These are phyloP conservation scores for Amanita rubescens DNA, from an alignment of 768 basidiomycete genomes.

Conservation along the genomic window DNA sequence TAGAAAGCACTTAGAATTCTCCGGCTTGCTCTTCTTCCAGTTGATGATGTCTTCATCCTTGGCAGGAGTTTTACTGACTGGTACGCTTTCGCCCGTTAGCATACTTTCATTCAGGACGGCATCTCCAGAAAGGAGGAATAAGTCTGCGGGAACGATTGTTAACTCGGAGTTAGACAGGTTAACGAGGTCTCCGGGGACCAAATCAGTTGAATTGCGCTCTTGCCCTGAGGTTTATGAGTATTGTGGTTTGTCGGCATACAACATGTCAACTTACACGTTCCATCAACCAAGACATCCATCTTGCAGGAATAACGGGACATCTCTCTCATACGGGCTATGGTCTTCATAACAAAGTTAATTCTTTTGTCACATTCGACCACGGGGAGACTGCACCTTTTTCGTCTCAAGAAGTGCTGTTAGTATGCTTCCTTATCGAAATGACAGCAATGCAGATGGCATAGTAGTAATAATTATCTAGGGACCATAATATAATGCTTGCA, in stretches of 20 bases:
- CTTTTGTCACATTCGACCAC: not conserved
- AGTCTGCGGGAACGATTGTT: constrained; percentile 77
- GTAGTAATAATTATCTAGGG: constrained; percentile 91
- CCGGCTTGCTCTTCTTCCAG: constrained; percentile 67
- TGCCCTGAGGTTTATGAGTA: constrained; percentile 42
- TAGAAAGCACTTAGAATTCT: constrained; percentile 75
- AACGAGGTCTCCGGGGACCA: constrained; percentile 90
- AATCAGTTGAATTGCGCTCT: constrained; percentile 60
- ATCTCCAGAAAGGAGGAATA: constrained; percentile 90
- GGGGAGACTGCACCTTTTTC: constrained; percentile 50
- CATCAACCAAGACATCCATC: constrained; percentile 62
- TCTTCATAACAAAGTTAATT: constrained; percentile 35
- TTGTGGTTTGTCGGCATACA: not conserved
- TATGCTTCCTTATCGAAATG: constrained; percentile 82
- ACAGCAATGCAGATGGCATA: constrained; percentile 96
- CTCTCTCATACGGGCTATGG: constrained; percentile 88
- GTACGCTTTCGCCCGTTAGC: constrained; percentile 98
- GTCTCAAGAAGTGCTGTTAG: constrained; percentile 86
- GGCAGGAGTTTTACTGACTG: constrained; percentile 84
- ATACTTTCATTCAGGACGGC: constrained; percentile 99
- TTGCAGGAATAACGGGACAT: constrained; percentile 89
- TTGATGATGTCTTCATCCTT: constrained; percentile 68
- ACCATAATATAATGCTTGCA: constrained; percentile 91
- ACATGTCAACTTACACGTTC: constrained; percentile 48
- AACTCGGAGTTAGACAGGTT: constrained; percentile 78